A percentile compares a stretch with the other conserved stretches of the same genome.
Conservation (phyloP, 331 rosid genomes). For the Dryas integrifolia region DNA sequence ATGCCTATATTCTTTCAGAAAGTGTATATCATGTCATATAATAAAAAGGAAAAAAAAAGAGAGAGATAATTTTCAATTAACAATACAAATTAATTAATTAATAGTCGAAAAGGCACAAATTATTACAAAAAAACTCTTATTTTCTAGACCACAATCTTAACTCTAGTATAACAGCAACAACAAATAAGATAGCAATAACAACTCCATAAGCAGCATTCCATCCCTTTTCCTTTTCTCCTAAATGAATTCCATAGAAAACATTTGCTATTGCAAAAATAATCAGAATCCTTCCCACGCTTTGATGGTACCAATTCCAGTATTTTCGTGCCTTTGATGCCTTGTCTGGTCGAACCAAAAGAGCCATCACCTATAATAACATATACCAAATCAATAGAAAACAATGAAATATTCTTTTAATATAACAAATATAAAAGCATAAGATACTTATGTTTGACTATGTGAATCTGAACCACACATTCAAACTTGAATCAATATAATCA, state of each 20-base stretch:
- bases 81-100: background rate
- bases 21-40: background rate
- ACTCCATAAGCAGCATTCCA: slow-evolving; percentile 63
- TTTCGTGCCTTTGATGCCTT: slow-evolving; percentile 54
- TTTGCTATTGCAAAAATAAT: slow-evolving; percentile 58
- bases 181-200: slow-evolving; percentile 45
- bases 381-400: too few relatives aligned
- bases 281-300: slow-evolving; percentile 52
- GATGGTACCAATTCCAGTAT: slow-evolving; percentile 77
- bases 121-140: background rate
- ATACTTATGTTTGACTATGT: too few relatives aligned
- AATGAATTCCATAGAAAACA: slow-evolving; percentile 71
- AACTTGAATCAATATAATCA: too few relatives aligned
- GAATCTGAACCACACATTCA: too few relatives aligned
- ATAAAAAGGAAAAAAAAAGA: background rate
- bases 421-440: too few relatives aligned
- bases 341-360: slow-evolving; percentile 55
- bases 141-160: slow-evolving; percentile 39
- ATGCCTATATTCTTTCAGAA: too few relatives aligned
- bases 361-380: slow-evolving; percentile 46
- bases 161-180: slow-evolving; percentile 48
- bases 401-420: too few relatives aligned
- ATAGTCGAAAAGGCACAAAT: background rate
- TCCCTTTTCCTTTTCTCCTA: slow-evolving; percentile 46
- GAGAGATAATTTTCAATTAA: background rate